phyloP scores from a whole-genome alignment of 345 rosid species.

The Eucalyptus polybractea region DNA sequence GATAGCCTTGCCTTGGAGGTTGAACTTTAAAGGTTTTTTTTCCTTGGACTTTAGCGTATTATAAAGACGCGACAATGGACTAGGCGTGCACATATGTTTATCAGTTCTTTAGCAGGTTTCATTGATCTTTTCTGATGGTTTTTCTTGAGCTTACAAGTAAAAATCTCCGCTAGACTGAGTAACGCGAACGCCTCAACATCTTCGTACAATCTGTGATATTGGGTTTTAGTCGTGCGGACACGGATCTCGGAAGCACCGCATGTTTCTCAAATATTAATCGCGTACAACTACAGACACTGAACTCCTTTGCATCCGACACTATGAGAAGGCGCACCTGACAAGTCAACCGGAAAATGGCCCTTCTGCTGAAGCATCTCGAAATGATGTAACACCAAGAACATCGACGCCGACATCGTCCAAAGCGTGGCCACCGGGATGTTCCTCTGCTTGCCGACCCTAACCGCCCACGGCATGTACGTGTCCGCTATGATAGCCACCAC shows the following conservation, averaged over 20 bases:
- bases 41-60: neutral
- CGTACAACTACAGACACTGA: neutral
- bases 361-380: neutral
- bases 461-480: neutral
- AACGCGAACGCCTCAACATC: neutral
- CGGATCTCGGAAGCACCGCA: neutral
- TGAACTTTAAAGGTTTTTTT: too few species aligned
- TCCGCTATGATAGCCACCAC: constrained; percentile 6
- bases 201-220: neutral
- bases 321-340: neutral
- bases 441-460: constrained; percentile 1
- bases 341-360: neutral
- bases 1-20: too few species aligned
- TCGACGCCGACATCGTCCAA: neutral
- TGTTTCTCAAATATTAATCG: neutral
- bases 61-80: neutral
- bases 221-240: neutral
- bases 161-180: neutral
- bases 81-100: neutral
- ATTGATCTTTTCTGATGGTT: neutral
- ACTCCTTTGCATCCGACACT: neutral
- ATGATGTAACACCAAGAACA: neutral
- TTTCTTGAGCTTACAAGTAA: neutral
- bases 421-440: constrained; percentile 16
- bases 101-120: neutral